Conservation (phyloP, 129 eudicot genomes). For the Artemisia tridentata region DNA sequence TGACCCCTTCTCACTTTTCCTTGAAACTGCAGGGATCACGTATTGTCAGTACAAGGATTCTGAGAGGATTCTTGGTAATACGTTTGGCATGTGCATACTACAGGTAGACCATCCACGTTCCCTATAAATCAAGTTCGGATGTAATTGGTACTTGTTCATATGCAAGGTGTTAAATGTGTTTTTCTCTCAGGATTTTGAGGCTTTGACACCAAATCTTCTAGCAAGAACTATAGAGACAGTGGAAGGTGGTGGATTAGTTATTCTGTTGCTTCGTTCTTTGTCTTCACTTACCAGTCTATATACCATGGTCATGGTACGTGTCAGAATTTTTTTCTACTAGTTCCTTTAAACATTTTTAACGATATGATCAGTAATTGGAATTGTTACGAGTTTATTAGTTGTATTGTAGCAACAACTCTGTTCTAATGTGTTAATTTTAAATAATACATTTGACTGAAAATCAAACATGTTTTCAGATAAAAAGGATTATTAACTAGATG, state of each 20-base stretch:
- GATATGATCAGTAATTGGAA: slow-evolving; percentile 16
- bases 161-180: background rate
- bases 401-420: background rate
- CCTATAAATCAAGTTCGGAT: slow-evolving; percentile 4
- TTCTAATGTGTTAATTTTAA: background rate
- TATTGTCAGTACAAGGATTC: slow-evolving; percentile 89
- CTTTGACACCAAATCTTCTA: slow-evolving; percentile 89
- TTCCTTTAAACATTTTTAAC: slow-evolving; percentile 5
- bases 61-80: slow-evolving; percentile 86
- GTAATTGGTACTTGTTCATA: background rate
- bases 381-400: background rate
- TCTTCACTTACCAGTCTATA: slow-evolving; percentile 84
- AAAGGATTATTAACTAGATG: slow-evolving; percentile 14
- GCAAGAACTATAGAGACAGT: slow-evolving; percentile 99
- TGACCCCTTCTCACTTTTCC: slow-evolving; percentile 73
- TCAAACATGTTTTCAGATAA: background rate
- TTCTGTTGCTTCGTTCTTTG: slow-evolving; percentile 77
- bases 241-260: slow-evolving; percentile 90
- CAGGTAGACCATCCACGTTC: slow-evolving; percentile 52
- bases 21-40: slow-evolving; percentile 67
- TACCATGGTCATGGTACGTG: slow-evolving; percentile 95
- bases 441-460: slow-evolving; percentile 11
- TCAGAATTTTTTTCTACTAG: background rate
- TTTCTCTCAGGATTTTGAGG: slow-evolving; percentile 75
- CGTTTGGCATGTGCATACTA: slow-evolving; percentile 94